Evolutionary conservation across 108 stramenopile genomes (phyloP).

Genomic region (Conticribra guillardii): DNA sequence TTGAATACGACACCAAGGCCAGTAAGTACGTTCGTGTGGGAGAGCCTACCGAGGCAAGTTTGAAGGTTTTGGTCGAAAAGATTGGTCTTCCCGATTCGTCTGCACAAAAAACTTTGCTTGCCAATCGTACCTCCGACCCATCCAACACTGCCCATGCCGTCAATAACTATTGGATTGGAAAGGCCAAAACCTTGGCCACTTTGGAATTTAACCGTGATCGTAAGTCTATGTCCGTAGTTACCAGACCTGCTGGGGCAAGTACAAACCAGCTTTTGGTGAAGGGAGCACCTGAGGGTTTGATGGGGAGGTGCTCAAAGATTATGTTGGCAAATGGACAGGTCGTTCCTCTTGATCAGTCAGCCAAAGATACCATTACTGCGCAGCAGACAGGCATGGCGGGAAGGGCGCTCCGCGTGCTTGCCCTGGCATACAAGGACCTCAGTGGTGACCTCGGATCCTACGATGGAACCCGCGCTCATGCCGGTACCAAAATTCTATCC

Average conservation of each 20-base stretch:
- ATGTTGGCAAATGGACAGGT: slow-evolving; percentile 54
- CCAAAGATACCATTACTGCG: slow-evolving; percentile 38
- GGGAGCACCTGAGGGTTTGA: slow-evolving; percentile 84
- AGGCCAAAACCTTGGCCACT: slow-evolving; percentile 57
- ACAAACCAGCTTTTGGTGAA: slow-evolving; percentile 78
- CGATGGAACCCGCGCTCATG: slow-evolving; percentile 37
- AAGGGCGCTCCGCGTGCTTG: slow-evolving; percentile 74
- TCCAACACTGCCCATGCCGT: slow-evolving; percentile 47
- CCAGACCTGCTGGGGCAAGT: slow-evolving; percentile 15
- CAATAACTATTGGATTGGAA: slow-evolving; percentile 36
- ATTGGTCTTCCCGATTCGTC: slow-evolving; percentile 53
- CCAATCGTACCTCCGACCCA: slow-evolving; percentile 34
- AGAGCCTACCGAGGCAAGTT: slow-evolving; percentile 86
- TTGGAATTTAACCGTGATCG: slow-evolving; percentile 77
- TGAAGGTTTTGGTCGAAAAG: slow-evolving; percentile 80
- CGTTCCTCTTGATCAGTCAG: slow-evolving; percentile 43
- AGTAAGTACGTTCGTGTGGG: slow-evolving; percentile 69
- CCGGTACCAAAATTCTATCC: slow-evolving; percentile 32
- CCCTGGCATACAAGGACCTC: slow-evolving; percentile 65
- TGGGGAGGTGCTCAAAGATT: slow-evolving; percentile 71
- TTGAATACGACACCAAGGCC: slow-evolving; percentile 47
- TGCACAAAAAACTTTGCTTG: slow-evolving; percentile 18
- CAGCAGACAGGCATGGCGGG: slow-evolving; percentile 58
- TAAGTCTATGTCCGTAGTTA: slow-evolving; percentile 48
- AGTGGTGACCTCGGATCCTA: slow-evolving; percentile 39